phyloP scores from a whole-genome alignment of 345 rosid genomes.

The Stellera chamaejasme region DNA sequence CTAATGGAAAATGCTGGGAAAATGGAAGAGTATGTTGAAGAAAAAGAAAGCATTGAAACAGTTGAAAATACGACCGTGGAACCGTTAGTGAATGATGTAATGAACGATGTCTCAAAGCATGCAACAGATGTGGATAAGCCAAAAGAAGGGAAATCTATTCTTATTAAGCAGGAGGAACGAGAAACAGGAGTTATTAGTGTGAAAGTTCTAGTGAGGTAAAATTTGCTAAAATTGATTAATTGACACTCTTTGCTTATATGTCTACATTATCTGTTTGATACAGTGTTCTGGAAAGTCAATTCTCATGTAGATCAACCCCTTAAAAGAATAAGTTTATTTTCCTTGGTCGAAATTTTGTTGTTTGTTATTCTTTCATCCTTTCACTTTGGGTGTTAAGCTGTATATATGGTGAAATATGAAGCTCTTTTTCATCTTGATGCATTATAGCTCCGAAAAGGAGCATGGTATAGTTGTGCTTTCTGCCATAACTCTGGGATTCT shows the following conservation, averaged over 20 bases:
- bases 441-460: too few relatives aligned
- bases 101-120: slow-evolving; percentile 30
- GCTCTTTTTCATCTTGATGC: too few relatives aligned
- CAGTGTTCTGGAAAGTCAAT: neutral
- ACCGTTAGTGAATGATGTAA: slow-evolving; percentile 52
- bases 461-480: too few relatives aligned
- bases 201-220: slow-evolving; percentile 71
- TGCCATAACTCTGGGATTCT: too few relatives aligned
- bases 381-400: too few relatives aligned
- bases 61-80: slow-evolving; percentile 35
- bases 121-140: slow-evolving; percentile 29
- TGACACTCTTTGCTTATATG: neutral
- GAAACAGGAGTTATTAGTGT: slow-evolving; percentile 91
- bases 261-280: neutral
- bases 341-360: too few relatives aligned
- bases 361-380: too few relatives aligned
- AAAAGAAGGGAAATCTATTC: slow-evolving; percentile 77
- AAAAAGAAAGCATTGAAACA: slow-evolving; percentile 42
- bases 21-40: slow-evolving; percentile 91
- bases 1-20: slow-evolving; percentile 99
- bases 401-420: too few relatives aligned
- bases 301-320: too few relatives aligned
- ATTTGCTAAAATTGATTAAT: neutral
- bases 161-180: slow-evolving; percentile 93
- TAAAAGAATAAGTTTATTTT: too few relatives aligned